Conservation (phyloP, 1,284 basidiomycete genomes). For the Hymenochaete sp. region DNA sequence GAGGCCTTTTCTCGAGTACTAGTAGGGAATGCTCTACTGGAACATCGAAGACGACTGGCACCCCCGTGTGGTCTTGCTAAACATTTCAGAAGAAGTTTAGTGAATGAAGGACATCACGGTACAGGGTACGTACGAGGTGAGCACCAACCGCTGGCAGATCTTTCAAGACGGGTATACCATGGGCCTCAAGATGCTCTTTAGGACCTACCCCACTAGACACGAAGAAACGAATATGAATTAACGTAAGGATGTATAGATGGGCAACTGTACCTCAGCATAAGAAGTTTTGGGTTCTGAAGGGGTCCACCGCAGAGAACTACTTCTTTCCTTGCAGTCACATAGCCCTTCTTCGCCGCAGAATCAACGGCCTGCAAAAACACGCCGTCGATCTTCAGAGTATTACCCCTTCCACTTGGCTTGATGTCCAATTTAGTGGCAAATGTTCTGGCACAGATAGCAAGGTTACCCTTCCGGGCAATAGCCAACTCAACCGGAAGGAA, state of each 20-base stretch:
- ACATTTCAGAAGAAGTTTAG: background rate
- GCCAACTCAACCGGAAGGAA: slow-evolving; percentile 25
- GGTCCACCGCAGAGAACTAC: slow-evolving; percentile 28
- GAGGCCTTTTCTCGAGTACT: slow-evolving; percentile 19
- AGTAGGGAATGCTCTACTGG: slow-evolving; percentile 25
- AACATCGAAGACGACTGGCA: slow-evolving; percentile 24
- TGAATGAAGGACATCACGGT: no score
- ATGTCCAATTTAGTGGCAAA: slow-evolving; percentile 22
- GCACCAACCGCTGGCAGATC: slow-evolving; percentile 30
- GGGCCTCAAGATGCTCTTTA: slow-evolving; percentile 22
- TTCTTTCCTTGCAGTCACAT: slow-evolving; percentile 24
- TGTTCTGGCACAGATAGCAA: slow-evolving; percentile 26
- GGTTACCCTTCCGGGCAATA: slow-evolving; percentile 14
- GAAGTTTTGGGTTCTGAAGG: slow-evolving; percentile 27
- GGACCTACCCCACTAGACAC: slow-evolving; percentile 27
- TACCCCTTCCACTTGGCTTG: slow-evolving; percentile 15
- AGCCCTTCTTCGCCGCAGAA: slow-evolving; percentile 6
- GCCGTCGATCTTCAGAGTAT: no score
- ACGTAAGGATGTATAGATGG: no score
- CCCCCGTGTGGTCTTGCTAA: slow-evolving; percentile 29
- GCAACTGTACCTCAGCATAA: slow-evolving; percentile 28
- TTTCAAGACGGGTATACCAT: slow-evolving; percentile 25
- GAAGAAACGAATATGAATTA: no score
- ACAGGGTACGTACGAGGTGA: slow-evolving; percentile 20
- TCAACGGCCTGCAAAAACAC: slow-evolving; percentile 17